Evolutionary conservation across 495 filamentous ascomycete genomes (phyloP), one percentile per base, ranked within the genome.

Genomic region (Friedmanniomyces simplex): DNA sequence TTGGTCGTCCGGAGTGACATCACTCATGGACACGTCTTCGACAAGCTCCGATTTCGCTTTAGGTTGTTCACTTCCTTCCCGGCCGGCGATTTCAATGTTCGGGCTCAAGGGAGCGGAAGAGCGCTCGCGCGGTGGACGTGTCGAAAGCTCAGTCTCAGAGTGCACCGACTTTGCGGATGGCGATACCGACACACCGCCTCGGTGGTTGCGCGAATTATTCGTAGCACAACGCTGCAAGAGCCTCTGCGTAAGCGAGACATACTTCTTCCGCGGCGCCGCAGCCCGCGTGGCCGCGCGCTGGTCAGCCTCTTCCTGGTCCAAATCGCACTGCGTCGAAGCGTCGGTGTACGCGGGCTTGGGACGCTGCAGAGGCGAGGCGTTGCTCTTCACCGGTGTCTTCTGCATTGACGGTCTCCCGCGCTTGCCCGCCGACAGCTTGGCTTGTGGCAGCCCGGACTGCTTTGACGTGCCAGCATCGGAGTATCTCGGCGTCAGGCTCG

Each of bases 391-490:
- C 12, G 56, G 20, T 18, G 46, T 6, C 52, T 52, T 55, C n/a
- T 46, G 49, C 14, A 5, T 41, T 20, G 39, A 24, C 14, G 26
- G 50, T 12, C 36, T 47, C 30, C n/a, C 52, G 24, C 16, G 28
- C 7, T 46, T 54, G 43, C 24, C 58, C 52, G 28, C 36, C 30
- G 37, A 52, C 20, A 36, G 57, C 14, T 47, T 50, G 50, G 8
- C 61, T 54, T 5, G 51, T 20, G 53, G 63, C 61, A 57, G 58
- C 12, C 63, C 67, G n/a, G 66, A 58, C 32, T 69, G 70, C 63
- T 63, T 67, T 64, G 67, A 63, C 36, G 55, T 52, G 18, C 53
- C 45, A 22, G 59, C 41, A 42, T 64, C 58, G 13, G 62, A 28
- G 36, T 54, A 43, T 37, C 28, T 50, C 18, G 53, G 46, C 18